phyloP scores from a whole-genome alignment of 2,329 filamentous ascomycete genomes.

The Cladophialophora yegresii region DNA sequence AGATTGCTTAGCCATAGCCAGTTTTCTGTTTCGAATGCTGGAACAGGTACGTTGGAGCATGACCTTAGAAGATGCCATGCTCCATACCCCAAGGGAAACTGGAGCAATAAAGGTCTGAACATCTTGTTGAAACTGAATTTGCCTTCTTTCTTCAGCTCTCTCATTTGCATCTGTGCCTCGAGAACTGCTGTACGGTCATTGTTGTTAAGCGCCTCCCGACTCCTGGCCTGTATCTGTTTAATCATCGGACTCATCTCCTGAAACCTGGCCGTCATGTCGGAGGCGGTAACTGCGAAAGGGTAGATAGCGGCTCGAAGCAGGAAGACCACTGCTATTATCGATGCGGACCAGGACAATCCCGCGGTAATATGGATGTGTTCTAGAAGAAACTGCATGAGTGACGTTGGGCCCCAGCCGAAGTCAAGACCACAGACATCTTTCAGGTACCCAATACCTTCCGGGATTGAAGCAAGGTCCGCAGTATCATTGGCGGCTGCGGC shows the following conservation, averaged over 20 bases:
- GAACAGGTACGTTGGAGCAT: conserved; percentile 78
- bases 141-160: conserved; percentile 54
- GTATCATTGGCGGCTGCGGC: conserved; percentile 18
- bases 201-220: conserved; percentile 49
- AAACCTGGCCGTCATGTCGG: conserved; percentile 65
- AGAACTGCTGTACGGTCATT: conserved; percentile 55
- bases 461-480: conserved; percentile 56
- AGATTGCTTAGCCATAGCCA: conserved; percentile 79
- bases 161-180: conserved; percentile 53
- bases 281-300: conserved; percentile 60
- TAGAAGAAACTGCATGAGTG: conserved; percentile 70
- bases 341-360: conserved; percentile 79
- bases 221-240: conserved; percentile 58
- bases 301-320: conserved; percentile 69
- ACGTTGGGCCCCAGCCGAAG: conserved; percentile 79
- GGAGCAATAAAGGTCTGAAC: conserved; percentile 59
- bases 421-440: conserved; percentile 75
- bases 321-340: conserved; percentile 67
- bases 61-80: conserved; percentile 74
- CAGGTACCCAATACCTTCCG: conserved; percentile 79
- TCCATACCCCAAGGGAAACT: conserved; percentile 74
- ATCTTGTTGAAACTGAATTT: conserved; percentile 58
- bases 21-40: conserved; percentile 70
- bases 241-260: conserved; percentile 61
- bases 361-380: conserved; percentile 79